Percentiles rank a stretch among this genome's conserved stretches.
phyloP scores from a whole-genome alignment of 2,329 filamentous ascomycete genomes.

The Neonectria ditissima region DNA sequence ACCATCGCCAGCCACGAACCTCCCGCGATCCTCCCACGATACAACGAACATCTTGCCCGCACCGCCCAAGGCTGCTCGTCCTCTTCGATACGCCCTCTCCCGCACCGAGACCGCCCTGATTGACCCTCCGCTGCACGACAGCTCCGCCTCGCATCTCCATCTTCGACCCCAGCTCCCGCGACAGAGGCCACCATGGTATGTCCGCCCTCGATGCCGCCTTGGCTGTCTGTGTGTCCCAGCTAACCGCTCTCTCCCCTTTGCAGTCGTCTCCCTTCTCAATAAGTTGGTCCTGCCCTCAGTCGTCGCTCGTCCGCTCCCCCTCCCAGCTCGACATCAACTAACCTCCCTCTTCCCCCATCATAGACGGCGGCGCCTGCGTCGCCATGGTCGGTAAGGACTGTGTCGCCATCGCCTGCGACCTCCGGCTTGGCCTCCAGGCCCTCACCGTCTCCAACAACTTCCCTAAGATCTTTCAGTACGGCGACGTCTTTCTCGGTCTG shows the following conservation, averaged over 20 bases:
- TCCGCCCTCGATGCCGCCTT: slow-evolving; percentile 3
- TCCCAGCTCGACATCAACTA: slow-evolving; percentile 21
- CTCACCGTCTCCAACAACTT: slow-evolving; percentile 99
- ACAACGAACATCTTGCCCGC: background rate
- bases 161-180: slow-evolving; percentile 28
- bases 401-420: slow-evolving; percentile 98
- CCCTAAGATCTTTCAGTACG: slow-evolving; percentile 99
- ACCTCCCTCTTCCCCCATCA: slow-evolving; percentile 35
- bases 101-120: slow-evolving; percentile 26
- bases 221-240: slow-evolving; percentile 29
- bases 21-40: slow-evolving; percentile 25
- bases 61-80: background rate
- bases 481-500: slow-evolving; percentile 93
- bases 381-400: slow-evolving; percentile 99
- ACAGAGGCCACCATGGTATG: slow-evolving; percentile 47
- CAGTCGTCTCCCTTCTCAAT: slow-evolving; percentile 95
- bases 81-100: background rate
- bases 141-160: slow-evolving; percentile 37
- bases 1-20: slow-evolving; percentile 31
- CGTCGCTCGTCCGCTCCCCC: slow-evolving; percentile 6
- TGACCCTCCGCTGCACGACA: slow-evolving; percentile 36
- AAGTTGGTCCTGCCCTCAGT: slow-evolving; percentile 69
- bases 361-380: slow-evolving; percentile 91
- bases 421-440: slow-evolving; percentile 95
- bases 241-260: slow-evolving; percentile 45